Percentiles rank a stretch among this genome's conserved stretches.
phyloP scores from a whole-genome alignment of 1,139 yeast genomes.

The Taphrina pruni region DNA sequence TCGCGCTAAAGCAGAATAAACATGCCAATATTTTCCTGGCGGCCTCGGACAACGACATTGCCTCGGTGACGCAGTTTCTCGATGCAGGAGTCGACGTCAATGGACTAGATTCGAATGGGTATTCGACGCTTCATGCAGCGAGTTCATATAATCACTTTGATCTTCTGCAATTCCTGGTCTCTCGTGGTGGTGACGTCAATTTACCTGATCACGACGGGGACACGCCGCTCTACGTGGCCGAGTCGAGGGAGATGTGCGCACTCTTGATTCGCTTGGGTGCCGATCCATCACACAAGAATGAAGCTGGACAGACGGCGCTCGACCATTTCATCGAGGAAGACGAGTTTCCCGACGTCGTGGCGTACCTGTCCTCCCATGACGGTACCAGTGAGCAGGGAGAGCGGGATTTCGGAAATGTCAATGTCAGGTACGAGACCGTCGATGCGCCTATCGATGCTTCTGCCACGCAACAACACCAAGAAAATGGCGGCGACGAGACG shows the following conservation, averaged over 20 bases:
- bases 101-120: slow-evolving; percentile 38
- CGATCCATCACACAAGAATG: slow-evolving; percentile 34
- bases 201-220: slow-evolving; percentile 89
- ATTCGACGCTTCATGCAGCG: slow-evolving; percentile 43
- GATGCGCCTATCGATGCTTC: slow-evolving; percentile 16
- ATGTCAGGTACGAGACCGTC: slow-evolving; percentile 53
- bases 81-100: slow-evolving; percentile 40
- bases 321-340: slow-evolving; percentile 36
- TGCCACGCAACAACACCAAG: neutral
- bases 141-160: slow-evolving; percentile 61
- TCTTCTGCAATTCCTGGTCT: slow-evolving; percentile 64
- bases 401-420: neutral
- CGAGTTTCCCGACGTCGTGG: slow-evolving; percentile 42
- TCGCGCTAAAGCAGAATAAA: slow-evolving; percentile 13
- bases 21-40: slow-evolving; percentile 41
- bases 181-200: slow-evolving; percentile 77
- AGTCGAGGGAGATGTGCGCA: slow-evolving; percentile 69
- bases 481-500: neutral
- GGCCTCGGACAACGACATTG: slow-evolving; percentile 40
- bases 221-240: slow-evolving; percentile 91
- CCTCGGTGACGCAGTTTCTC: slow-evolving; percentile 33
- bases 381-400: neutral
- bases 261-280: slow-evolving; percentile 59
- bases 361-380: slow-evolving; percentile 21
- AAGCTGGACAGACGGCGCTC: slow-evolving; percentile 37